Percentiles rank a stretch among this genome's conserved stretches.
phyloP scores from a whole-genome alignment of 495 filamentous ascomycete species.

The Articulospora tetracladia region DNA sequence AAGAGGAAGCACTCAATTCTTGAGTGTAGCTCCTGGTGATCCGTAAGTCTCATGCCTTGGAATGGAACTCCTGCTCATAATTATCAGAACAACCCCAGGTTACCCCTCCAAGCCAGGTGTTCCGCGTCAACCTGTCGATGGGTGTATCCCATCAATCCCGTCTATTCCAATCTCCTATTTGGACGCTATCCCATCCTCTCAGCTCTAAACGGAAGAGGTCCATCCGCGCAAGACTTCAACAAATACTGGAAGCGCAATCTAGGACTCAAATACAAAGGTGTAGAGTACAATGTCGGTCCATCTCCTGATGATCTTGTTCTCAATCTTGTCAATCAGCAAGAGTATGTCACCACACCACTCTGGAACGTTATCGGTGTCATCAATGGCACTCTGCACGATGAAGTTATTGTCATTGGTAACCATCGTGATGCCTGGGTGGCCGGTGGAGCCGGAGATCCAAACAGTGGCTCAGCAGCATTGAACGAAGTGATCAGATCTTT shows the following conservation, averaged over 20 bases:
- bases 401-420: conserved; percentile 91
- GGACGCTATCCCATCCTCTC: conserved; percentile 79
- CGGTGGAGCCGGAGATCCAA: conserved; percentile 83
- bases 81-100: conserved; percentile 71
- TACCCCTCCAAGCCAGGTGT: conserved; percentile 90
- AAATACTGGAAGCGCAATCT: conserved; percentile 64
- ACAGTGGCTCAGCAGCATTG: conserved; percentile 84
- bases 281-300: conserved; percentile 89
- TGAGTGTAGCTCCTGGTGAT: conserved; percentile 62
- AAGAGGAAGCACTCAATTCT: conserved; percentile 82
- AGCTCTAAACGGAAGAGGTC: conserved; percentile 85
- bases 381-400: conserved; percentile 82
- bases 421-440: conserved; percentile 94
- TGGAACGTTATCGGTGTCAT: conserved; percentile 97
- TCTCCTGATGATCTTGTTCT: conserved; percentile 71
- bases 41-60: conserved; percentile 37
- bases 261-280: conserved; percentile 75
- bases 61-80: not conserved
- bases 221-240: conserved; percentile 73
- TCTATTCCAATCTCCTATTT: conserved; percentile 88
- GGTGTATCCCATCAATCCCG: conserved; percentile 76
- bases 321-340: conserved; percentile 82
- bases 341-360: conserved; percentile 82
- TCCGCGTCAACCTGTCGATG: conserved; percentile 66
- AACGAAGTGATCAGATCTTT: conserved; percentile 83